Evolutionary conservation across 257 asterid genomes (phyloP), one percentile per base, ranked within the genome.

Genomic region (Solanum etuberosum): DNA sequence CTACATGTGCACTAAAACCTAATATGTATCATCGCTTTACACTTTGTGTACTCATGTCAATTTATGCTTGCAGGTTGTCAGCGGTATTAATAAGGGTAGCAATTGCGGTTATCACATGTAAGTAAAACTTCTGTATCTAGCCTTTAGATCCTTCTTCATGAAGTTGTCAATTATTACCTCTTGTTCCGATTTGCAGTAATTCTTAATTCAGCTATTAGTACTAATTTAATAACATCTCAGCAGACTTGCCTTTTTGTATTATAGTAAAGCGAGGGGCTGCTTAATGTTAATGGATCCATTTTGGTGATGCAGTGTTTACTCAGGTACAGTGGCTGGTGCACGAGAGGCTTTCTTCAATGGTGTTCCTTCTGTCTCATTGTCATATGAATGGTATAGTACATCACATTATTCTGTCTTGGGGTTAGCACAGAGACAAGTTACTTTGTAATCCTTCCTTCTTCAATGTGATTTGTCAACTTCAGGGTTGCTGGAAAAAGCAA

Each of bases 241-340:
- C 76, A 13, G n/a, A 83, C 31, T 23, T 14, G 23, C 57, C 37
- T 6, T 83, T 65, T 23, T 76, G 11, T 72, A 7, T 76, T n/a
- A 40, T 76, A 40, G 35, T 76, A 40, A 76, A 40, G 40, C 13
- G 1, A n/a, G 34, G 3, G 12, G 23, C 32, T 40, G 34, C 83
- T 76, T n/a, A 76, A 76, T n/a, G 35, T n/a, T 76, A 4, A 76
- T 76, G 83, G 31, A 76, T 76, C 34, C 9, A n/a, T 40, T 76
- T 86, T 91, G 61, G 85, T 82, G 82, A 84, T 90, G 91, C 95
- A 96, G 99, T 83, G 86, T 91, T 83, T 95, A 95, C 90, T 97
- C 99, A 31, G 99, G 98, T 86, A 97, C 98, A 9, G 98, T 97
- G 32, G 99, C 96, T 57, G 99, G 99, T 87, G 99, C 99, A 32